Conservation (phyloP, 768 basidiomycete genomes). For the Mycena polygramma region DNA sequence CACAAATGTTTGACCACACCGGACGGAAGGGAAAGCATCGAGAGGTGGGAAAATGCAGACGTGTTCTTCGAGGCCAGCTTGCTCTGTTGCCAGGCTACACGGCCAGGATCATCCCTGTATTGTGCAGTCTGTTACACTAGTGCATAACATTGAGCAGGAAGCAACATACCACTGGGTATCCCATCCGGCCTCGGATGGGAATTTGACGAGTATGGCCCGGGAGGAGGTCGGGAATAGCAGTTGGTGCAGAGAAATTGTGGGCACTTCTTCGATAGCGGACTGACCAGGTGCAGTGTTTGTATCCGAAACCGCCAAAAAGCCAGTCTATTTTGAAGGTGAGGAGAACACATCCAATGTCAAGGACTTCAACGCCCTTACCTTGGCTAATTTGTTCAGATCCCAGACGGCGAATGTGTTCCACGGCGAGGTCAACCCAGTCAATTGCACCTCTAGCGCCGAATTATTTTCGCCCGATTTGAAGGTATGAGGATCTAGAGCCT, state of each 20-base stretch:
- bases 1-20: conserved; percentile 24
- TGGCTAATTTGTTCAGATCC: conserved; percentile 28
- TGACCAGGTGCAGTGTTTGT: conserved; percentile 29
- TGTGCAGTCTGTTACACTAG: conserved; percentile 11
- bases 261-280: conserved; percentile 30
- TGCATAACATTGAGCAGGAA: conserved; percentile 2
- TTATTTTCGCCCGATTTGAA: conserved; percentile 20
- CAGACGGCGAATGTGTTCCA: conserved; percentile 29
- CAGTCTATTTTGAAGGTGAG: conserved; percentile 22
- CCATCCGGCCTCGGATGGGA: conserved; percentile 25
- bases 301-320: conserved; percentile 26
- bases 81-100: conserved; percentile 29
- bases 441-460: conserved; percentile 22
- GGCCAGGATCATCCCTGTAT: conserved; percentile 26
- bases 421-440: conserved; percentile 27
- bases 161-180: conserved; percentile 21
- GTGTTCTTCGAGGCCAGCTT: conserved; percentile 25
- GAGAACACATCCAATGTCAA: not conserved
- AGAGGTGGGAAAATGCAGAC: conserved; percentile 27
- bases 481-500: conserved; percentile 22
- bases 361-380: not conserved
- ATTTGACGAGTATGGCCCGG: conserved; percentile 26
- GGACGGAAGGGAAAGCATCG: conserved; percentile 24
- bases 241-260: conserved; percentile 29
- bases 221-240: conserved; percentile 27